Base-by-base conservation (phyloP, 192 early-diverging fungal species). In the Rhizoclosmatium sp. region DNA sequence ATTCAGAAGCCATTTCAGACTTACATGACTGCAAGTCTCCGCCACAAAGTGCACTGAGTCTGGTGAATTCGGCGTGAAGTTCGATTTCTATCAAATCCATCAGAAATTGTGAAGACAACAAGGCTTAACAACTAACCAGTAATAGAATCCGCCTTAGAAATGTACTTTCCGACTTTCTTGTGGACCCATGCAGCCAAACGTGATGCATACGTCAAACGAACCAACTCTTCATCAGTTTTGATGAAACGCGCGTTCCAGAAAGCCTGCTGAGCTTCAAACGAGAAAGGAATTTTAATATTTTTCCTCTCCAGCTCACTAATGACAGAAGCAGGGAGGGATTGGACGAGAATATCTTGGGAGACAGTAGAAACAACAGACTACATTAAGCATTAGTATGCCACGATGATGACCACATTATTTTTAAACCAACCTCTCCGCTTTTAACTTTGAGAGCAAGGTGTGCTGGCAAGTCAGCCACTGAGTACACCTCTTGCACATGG, bases 171-270 rank as follows among this genome's bases (percentile, higher is more conserved):
- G 16, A 85, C 74, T 41, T 58, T 45, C 10, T 59, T 21, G 65
- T 89, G 86, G 3, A 75, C 82, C 78, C 76, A 86, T 19, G 75
- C 71, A 31, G 86, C 79, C 40, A 87, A 75, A n/a, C 67, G 65
- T 41, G 69, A 92, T 2, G 95, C 93, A 62, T 84, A 84, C 2
- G 89, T 89, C 64, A 97, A 87, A 7, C 89, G 74, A 5, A 82
- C 91, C 65, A 96, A 85, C 81, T 98, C 97, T 65, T 84, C 86
- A 3, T 86, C 85, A 39, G 92, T 90, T 84, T 98, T 98, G 81
- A 91, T 87, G 77, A 95, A 87, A 23, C 97, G 90, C 4, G 95
- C 86, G 65, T 93, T 89, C 69, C 89, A 85, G 67, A 97, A 86
- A 3, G 92, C 89, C 64, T 87, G 81, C 10, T 87, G 59, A 16